Evolutionary conservation across 768 basidiomycete species (phyloP).

Genomic region (Lactifluus piperatus): DNA sequence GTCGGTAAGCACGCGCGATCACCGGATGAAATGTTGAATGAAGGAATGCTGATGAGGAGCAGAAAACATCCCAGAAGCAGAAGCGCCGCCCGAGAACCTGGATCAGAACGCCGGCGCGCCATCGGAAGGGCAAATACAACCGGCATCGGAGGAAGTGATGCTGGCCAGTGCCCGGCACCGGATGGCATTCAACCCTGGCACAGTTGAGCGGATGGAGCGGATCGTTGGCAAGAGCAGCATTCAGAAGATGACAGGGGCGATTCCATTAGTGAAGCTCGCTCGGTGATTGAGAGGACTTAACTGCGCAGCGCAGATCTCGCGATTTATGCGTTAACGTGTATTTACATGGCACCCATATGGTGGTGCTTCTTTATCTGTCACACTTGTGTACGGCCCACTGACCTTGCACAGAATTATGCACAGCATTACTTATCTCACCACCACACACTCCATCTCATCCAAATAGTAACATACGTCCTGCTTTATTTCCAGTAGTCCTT

Average conservation of each 20-base stretch:
- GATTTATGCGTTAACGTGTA: not conserved
- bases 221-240: slow-evolving; percentile 12
- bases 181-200: slow-evolving; percentile 12
- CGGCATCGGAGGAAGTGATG: slow-evolving; percentile 13
- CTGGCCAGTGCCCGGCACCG: slow-evolving; percentile 6
- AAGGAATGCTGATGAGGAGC: not conserved
- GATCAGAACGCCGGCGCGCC: slow-evolving; percentile 13
- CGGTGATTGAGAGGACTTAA: not conserved
- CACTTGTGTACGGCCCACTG: too few species aligned
- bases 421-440: too few species aligned
- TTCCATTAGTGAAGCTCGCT: slow-evolving; percentile 11
- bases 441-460: too few species aligned
- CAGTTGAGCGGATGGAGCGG: slow-evolving; percentile 12
- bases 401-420: too few species aligned
- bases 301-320: not conserved
- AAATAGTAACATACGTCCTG: too few species aligned
- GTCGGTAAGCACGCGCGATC: not conserved
- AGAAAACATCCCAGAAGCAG: slow-evolving; percentile 12
- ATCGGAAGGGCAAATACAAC: slow-evolving; percentile 11
- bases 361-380: too few species aligned
- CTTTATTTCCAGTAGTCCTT: too few species aligned
- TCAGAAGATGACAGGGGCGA: slow-evolving; percentile 8
- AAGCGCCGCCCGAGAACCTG: not conserved
- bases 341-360: too few species aligned
- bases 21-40: not conserved